Evolutionary conservation across 2,329 filamentous ascomycete genomes (phyloP).

Genomic region (Aspergillus flavus): DNA sequence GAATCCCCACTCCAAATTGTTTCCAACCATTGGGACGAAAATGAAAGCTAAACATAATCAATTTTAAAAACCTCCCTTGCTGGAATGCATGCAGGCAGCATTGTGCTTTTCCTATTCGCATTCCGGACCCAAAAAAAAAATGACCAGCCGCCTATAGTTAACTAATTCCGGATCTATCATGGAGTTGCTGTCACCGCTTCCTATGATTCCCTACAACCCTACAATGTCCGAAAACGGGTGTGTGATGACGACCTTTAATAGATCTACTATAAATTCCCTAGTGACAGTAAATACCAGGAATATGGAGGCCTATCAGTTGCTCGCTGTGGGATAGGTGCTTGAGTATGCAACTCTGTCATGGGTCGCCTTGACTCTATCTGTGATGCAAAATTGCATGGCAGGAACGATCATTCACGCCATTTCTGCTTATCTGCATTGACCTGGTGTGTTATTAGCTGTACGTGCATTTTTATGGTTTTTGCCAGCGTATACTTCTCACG

Average conservation of each 20-base stretch:
- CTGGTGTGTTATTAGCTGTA: constrained; percentile 28
- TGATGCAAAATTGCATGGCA: constrained; percentile 26
- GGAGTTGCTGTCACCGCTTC: not conserved
- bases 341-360: constrained; percentile 21
- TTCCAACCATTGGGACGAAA: not conserved
- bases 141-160: not conserved
- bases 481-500: constrained; percentile 22
- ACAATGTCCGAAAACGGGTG: constrained; percentile 9
- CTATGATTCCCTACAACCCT: not conserved
- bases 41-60: not conserved
- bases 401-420: constrained; percentile 17
- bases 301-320: not conserved
- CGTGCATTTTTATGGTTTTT: constrained; percentile 24
- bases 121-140: not conserved
- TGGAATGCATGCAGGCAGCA: not conserved
- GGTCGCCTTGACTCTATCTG: constrained; percentile 16
- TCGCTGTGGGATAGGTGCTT: not conserved
- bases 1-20: not conserved
- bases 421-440: constrained; percentile 23
- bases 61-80: not conserved
- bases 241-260: not conserved
- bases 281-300: not conserved
- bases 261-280: not conserved
- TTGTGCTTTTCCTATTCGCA: not conserved
- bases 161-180: not conserved